Evolutionary conservation across 2,329 filamentous ascomycete genomes (phyloP), one percentile per base, ranked within the genome.

Genomic region (Pseudogymnoascus sp.): DNA sequence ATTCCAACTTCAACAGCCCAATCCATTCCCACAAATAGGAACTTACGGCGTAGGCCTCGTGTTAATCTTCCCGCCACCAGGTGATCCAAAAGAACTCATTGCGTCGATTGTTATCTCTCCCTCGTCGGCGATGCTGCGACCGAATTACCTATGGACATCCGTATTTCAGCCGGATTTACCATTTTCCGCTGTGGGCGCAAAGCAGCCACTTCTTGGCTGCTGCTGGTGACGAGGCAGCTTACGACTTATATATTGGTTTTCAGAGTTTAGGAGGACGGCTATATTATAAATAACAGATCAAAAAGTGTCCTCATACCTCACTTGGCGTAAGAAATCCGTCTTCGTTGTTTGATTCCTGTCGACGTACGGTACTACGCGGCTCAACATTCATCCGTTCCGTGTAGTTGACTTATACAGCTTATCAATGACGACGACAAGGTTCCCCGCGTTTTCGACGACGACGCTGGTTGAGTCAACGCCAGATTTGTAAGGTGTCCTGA

Each of bases 31-130:
- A 28, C 28, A n/a, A 28, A 54, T 11, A 39, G 4, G 18, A 36
- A 79, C 86, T 74, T 77, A 89, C 84, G 89, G 89, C 20, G 81
- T 85, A 60, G 89, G 89, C 72, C 89, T 90, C 62, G 80, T 76
- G 71, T 82, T 80, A 66, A 83, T 78, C 64, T 83, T 80, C 28
- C 83, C 79, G 63, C 86, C 85, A 65, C 89, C 89, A 28, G 88
- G 89, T 65, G 83, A 81, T 67, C 89, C 89, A 71, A 91, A 90
- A 37, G 81, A 75, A 74, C 85, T 84, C 82, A 85, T 85, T 22
- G 25, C 67, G 62, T 65, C 35, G 38, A 39, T 35, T 37, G 50
- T 33, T 37, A 35, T 58, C 8, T 59, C 47, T 54, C 47, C 28
- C 28, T 54, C 28, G 28, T 54, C 47, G 47, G 28, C 47, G n/a